Percentiles rank a stretch among this genome's conserved stretches.
Evolutionary conservation across 2,329 filamentous ascomycete species (phyloP).

Genomic region (Diatrype stigma): DNA sequence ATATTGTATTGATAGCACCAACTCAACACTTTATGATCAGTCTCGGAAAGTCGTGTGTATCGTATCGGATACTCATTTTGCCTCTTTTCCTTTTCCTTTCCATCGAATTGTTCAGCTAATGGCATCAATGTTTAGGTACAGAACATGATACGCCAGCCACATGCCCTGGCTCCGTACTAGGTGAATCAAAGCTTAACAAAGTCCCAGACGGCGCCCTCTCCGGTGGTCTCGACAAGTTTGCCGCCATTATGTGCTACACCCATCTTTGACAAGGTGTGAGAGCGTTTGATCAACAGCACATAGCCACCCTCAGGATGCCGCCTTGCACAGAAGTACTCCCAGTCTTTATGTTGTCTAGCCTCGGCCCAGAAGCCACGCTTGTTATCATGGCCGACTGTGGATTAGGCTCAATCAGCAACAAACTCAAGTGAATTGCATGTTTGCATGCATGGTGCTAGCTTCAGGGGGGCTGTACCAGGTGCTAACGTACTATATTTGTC

Average conservation of each 20-base stretch:
- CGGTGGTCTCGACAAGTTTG: slow-evolving; percentile 21
- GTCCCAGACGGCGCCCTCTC: slow-evolving; percentile 27
- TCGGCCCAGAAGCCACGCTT: slow-evolving; percentile 16
- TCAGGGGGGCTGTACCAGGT: not conserved
- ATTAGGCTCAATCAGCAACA: too few species aligned
- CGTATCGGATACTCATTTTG: too few species aligned
- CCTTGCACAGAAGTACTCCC: slow-evolving; percentile 28
- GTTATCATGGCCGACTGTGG: slow-evolving; percentile 28
- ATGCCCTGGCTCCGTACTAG: too few species aligned
- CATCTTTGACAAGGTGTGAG: slow-evolving; percentile 26
- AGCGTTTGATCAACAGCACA: slow-evolving; percentile 25
- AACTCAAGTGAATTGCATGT: too few species aligned
- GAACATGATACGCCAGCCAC: too few species aligned
- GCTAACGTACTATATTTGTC: slow-evolving; percentile 17
- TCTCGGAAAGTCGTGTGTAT: too few species aligned
- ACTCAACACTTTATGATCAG: too few species aligned
- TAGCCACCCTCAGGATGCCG: slow-evolving; percentile 29
- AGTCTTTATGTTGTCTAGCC: slow-evolving; percentile 18
- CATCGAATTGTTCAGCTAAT: too few species aligned
- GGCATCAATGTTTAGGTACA: too few species aligned
- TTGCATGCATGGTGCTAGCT: not conserved
- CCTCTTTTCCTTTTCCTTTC: too few species aligned
- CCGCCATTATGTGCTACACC: slow-evolving; percentile 13
- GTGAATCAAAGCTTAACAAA: slow-evolving; percentile 15
- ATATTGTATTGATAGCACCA: too few species aligned